Evolutionary conservation across 345 rosid genomes (phyloP), one percentile per base, ranked within the genome.

Genomic region (Euclidium syriacum): DNA sequence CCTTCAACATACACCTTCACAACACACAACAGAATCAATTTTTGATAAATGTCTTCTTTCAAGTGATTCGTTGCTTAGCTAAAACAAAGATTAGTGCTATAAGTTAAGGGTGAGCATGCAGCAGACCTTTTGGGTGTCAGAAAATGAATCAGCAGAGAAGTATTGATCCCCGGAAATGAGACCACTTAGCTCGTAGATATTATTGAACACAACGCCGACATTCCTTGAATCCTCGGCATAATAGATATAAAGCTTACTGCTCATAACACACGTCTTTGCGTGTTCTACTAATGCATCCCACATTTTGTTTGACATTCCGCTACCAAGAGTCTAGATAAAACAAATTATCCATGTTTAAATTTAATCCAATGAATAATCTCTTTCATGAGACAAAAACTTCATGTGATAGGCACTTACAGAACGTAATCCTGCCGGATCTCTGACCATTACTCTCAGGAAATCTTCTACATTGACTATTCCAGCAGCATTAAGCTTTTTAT

Each of bases 251-350:
- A 84, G 75, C 80, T 90, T 94, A 54, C 95, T 82, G 48, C 86
- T 62, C 19, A 83, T 84, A 67, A 74, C 95, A 71, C 99, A 94
- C 19, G 99, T 94, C 85, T 94, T 94, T 7, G 99, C 95, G 42
- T 94, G 99, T 53, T 94, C 97, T 64, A 83, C 51, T 58, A 94
- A 85, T 64, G 97, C 95, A 0, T 94, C 99, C 99, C 99, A 94
- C 99, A 94, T 94, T 81, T 83, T 90, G 81, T 90, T 94, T 64
- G 99, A 90, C 97, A 94, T 94, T n/a, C 99, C 99, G 41, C 92
- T 85, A 54, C 99, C 99, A 48, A 94, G 95, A 81, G 82, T 84
- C 99, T 94, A 74, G 57, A 75, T 2, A 42, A 41, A 56, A 43
- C 59, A 67, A 20, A 60, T 78, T 50, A 83, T 71, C 57, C 60